Evolutionary conservation across 331 rosid genomes (phyloP).

Genomic region (Stylosanthes scabra): DNA sequence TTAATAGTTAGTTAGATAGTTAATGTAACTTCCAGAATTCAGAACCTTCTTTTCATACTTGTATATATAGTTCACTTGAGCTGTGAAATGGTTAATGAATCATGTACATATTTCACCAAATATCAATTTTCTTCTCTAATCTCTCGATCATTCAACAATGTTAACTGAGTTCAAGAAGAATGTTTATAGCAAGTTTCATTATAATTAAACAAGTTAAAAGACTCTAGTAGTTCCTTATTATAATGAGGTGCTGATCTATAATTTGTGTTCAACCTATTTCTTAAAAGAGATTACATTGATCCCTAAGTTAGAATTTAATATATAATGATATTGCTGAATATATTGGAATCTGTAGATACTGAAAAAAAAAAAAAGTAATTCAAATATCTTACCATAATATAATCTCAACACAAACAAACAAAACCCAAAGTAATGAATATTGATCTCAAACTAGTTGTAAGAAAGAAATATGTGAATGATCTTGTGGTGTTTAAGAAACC

Average conservation of each 20-base stretch:
- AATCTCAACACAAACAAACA: neutral
- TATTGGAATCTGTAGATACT: neutral
- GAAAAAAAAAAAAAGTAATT: neutral
- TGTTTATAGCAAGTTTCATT: neutral
- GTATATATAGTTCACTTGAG: too few species aligned
- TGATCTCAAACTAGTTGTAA: neutral
- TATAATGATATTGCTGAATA: neutral
- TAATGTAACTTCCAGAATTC: too few species aligned
- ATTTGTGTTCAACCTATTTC: neutral
- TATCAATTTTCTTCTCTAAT: too few species aligned
- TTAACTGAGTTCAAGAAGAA: constrained; percentile 2
- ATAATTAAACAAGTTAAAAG: neutral
- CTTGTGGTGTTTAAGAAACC: constrained; percentile 20
- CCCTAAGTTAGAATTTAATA: neutral
- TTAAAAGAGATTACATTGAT: neutral
- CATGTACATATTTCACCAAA: too few species aligned
- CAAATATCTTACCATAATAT: neutral
- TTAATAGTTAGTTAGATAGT: too few species aligned
- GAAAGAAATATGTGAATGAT: too few species aligned
- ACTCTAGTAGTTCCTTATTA: too few species aligned
- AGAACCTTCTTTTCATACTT: too few species aligned
- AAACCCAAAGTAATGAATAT: neutral
- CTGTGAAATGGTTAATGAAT: too few species aligned
- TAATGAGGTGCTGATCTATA: neutral
- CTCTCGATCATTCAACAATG: too few species aligned